Evolutionary conservation across 1,284 basidiomycete species (phyloP).

Genomic region (Naganishia sp.): DNA sequence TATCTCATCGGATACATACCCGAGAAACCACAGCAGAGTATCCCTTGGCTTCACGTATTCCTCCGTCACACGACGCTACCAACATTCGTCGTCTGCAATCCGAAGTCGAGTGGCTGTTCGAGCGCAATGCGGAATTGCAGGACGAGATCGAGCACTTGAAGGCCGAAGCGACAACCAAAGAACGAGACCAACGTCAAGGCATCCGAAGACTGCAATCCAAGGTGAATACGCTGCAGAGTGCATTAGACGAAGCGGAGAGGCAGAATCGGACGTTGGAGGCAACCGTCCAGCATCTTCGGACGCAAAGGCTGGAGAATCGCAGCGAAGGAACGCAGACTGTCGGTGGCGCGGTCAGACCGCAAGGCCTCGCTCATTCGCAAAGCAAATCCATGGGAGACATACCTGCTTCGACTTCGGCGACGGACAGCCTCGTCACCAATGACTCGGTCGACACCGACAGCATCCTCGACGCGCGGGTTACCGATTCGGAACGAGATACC

Average conservation of each 20-base stretch:
- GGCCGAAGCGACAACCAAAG: constrained; percentile 2
- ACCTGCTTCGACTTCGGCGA: neutral
- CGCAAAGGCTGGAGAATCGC: neutral
- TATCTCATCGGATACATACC: constrained; percentile 1
- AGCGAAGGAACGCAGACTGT: neutral
- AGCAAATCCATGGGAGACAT: neutral
- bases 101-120: constrained; percentile 30
- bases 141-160: constrained; percentile 21
- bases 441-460: neutral
- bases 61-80: neutral
- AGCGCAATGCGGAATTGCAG: constrained; percentile 29
- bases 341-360: neutral
- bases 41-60: neutral
- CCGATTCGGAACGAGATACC: neutral
- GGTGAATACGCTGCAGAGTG: constrained; percentile 15
- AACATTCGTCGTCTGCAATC: constrained; percentile 16
- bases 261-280: constrained; percentile 22
- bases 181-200: constrained; percentile 8
- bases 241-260: constrained; percentile 19
- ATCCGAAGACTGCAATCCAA: constrained; percentile 9
- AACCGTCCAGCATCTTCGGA: constrained; percentile 6
- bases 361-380: neutral
- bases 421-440: constrained; percentile 5
- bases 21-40: neutral
- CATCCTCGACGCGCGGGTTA: too few relatives aligned